phyloP scores from a whole-genome alignment of 1,284 basidiomycete genomes.

The Erythrobasidium hasegawianum region DNA sequence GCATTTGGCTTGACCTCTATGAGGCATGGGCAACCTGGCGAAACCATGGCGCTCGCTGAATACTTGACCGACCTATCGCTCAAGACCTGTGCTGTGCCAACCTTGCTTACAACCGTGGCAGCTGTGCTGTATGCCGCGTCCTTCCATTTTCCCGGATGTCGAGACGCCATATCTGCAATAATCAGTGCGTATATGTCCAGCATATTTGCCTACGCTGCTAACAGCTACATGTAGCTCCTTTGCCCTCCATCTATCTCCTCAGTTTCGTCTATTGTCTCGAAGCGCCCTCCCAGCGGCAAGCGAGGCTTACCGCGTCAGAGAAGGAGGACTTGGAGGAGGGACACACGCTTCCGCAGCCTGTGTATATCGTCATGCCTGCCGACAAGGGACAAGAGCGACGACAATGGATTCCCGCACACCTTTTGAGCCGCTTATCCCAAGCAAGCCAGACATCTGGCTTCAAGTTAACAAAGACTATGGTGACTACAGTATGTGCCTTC shows the following conservation, averaged over 20 bases:
- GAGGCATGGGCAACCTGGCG: conserved; percentile 9
- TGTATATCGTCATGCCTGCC: no score
- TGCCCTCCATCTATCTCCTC: conserved; percentile 25
- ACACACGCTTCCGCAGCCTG: no score
- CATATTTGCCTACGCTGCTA: no score
- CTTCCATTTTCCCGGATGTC: no score
- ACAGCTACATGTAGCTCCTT: conserved; percentile 2
- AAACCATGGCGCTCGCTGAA: conserved; percentile 13
- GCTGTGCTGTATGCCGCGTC: background rate
- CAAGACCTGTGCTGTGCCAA: conserved; percentile 17
- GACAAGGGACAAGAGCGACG: no score
- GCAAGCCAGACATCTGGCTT: no score
- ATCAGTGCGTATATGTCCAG: background rate
- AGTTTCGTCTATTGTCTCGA: conserved; percentile 23
- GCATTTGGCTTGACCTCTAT: conserved; percentile 5
- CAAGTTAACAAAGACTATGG: no score
- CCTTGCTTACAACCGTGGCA: background rate
- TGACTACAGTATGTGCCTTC: no score
- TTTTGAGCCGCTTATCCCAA: no score
- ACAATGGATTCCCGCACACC: no score
- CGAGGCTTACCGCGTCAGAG: no score
- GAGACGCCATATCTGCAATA: background rate
- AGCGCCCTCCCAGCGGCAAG: background rate
- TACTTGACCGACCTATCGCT: conserved; percentile 20
- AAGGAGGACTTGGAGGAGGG: no score